A percentile compares a stretch with the other conserved stretches of the same genome.
These are phyloP conservation scores for Phytophthora kernoviae DNA, from an alignment of 352 stramenopile species.

Conservation along the genomic window DNA sequence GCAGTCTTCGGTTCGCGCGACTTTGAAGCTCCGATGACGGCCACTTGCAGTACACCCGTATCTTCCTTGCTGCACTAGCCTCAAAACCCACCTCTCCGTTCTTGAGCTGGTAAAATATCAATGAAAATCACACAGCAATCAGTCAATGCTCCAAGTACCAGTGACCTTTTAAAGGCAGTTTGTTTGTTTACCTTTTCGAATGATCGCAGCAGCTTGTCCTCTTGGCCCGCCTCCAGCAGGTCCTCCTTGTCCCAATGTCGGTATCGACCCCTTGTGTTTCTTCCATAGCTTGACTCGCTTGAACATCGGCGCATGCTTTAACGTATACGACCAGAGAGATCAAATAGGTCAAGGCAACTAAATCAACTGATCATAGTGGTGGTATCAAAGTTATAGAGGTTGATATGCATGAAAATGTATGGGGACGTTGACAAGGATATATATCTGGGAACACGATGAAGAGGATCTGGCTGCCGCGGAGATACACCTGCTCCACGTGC, in stretches of 20 bases:
- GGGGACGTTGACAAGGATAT: slow-evolving; percentile 65
- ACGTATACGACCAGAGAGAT: slow-evolving; percentile 48
- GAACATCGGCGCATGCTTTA: slow-evolving; percentile 90
- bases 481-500: slow-evolving; percentile 82
- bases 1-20: slow-evolving; percentile 12
- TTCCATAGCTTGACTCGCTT: slow-evolving; percentile 90
- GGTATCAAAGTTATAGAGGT: not conserved
- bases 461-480: slow-evolving; percentile 86
- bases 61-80: slow-evolving; percentile 4
- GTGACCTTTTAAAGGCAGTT: not conserved
- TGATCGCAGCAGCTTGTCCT: slow-evolving; percentile 80
- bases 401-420: slow-evolving; percentile 14
- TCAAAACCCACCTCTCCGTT: slow-evolving; percentile 55
- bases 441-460: slow-evolving; percentile 91
- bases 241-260: slow-evolving; percentile 70
- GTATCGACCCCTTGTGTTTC: slow-evolving; percentile 84
- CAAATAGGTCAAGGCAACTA: slow-evolving; percentile 41
- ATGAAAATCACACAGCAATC: slow-evolving; percentile 2
- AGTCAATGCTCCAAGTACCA: not conserved
- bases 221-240: slow-evolving; percentile 58
- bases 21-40: slow-evolving; percentile 5
- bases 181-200: slow-evolving; percentile 60
- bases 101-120: slow-evolving; percentile 42
- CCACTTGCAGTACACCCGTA: not conserved
- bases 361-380: too few relatives aligned